Evolutionary conservation across 257 asterid species (phyloP).

Genomic region (Capsicum pubescens): DNA sequence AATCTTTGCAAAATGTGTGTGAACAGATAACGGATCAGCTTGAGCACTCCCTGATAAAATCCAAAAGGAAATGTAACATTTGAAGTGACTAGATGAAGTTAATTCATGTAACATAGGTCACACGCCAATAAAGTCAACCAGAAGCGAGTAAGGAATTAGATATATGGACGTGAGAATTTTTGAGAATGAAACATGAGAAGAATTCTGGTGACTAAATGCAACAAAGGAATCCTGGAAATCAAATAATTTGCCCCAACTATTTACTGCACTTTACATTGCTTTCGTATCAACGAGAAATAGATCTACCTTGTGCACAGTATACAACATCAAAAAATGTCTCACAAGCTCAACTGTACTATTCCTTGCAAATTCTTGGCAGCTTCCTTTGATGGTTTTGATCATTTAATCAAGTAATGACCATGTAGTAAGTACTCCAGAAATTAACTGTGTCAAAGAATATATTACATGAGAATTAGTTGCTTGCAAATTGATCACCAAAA

Average conservation of each 20-base stretch:
- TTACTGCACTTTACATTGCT: neutral
- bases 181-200: neutral
- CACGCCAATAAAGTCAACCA: too few relatives aligned
- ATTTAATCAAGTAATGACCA: neutral
- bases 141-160: neutral
- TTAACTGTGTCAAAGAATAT: neutral
- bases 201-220: neutral
- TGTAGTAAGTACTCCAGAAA: neutral
- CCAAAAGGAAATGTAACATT: conserved; percentile 45
- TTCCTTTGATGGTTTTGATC: conserved; percentile 10
- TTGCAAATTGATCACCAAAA: neutral
- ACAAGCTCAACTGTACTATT: neutral
- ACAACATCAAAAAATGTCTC: neutral
- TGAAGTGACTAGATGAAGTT: neutral
- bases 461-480: neutral
- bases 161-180: neutral
- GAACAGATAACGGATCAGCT: conserved; percentile 47
- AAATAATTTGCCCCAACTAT: neutral
- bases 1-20: conserved; percentile 78
- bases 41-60: conserved; percentile 44
- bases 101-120: neutral
- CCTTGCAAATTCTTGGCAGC: neutral
- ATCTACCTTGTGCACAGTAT: neutral
- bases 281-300: neutral
- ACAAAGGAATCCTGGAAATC: neutral